A percentile compares a stretch with the other conserved stretches of the same genome.
Evolutionary conservation across 2,329 filamentous ascomycete genomes (phyloP).

Genomic region (Epichloe gansuensis): DNA sequence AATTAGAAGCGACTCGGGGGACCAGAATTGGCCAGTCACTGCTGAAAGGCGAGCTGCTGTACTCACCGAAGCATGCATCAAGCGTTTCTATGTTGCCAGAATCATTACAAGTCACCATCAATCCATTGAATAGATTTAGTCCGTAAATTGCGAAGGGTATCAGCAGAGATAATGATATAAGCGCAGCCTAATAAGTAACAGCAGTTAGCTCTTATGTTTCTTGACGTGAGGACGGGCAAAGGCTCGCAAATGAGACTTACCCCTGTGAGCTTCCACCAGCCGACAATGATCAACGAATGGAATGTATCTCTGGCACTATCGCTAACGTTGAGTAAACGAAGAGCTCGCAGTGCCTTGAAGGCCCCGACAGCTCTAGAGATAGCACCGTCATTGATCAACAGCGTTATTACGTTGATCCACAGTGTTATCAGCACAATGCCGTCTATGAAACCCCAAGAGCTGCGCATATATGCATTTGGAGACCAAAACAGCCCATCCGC

Average conservation of each 20-base stretch:
- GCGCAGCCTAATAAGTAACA: conserved; percentile 47
- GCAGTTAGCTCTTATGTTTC: conserved; percentile 3
- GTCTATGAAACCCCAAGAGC: conserved; percentile 95
- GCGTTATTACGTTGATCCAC: conserved; percentile 85
- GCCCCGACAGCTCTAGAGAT: conserved; percentile 86
- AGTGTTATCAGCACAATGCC: conserved; percentile 81
- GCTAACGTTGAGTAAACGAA: conserved; percentile 87
- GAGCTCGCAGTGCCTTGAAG: conserved; percentile 88
- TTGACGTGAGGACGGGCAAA: background rate
- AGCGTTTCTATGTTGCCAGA: conserved; percentile 45
- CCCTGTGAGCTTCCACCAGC: conserved; percentile 86
- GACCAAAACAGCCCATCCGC: conserved; percentile 95
- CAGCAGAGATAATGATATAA: conserved; percentile 85
- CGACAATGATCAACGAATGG: conserved; percentile 87
- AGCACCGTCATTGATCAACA: conserved; percentile 67
- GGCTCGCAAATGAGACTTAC: conserved; percentile 29
- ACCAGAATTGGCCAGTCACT: conserved; percentile 66
- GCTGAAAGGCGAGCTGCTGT: conserved; percentile 58
- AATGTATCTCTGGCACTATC: conserved; percentile 93
- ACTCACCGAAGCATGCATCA: conserved; percentile 75
- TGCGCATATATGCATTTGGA: conserved; percentile 91
- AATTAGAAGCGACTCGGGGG: conserved; percentile 68
- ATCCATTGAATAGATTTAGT: conserved; percentile 79
- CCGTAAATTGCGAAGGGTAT: conserved; percentile 97
- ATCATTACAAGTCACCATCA: conserved; percentile 65